Evolutionary conservation across 2,329 filamentous ascomycete genomes (phyloP), one percentile per base, ranked within the genome.

Genomic region (Sarocladiaceae sp.): DNA sequence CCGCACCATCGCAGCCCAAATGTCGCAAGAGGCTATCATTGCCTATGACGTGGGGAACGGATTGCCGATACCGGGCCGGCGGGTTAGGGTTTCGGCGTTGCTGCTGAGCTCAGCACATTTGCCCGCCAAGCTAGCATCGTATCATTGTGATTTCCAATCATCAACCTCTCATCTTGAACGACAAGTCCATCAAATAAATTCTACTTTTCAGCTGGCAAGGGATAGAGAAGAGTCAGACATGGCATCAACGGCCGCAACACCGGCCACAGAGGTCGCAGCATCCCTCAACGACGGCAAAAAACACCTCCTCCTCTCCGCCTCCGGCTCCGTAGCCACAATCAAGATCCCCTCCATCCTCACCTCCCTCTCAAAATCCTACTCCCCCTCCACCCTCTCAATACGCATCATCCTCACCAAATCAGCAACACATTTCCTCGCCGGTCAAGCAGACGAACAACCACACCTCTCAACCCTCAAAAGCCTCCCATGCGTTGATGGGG

Each of bases 361-460:
- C 17, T 76, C 83, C 2, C 77, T 92, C 3, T 75, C 70, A 15
- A n/a, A 25, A 8, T 4, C 47, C 4, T 13, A 26, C 33, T 59
- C 64, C 40, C 76, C 59, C 61, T 65, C 57, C 63, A 78, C 71
- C 46, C 74, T 97, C 53, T 90, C 89, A 10, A 90, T 97, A 66
- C 87, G 91, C n/a, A 72, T 97, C 51, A 73, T 97, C 54, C 77
- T 97, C 54, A 96, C 91, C 3, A 69, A 79, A 28, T 83, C 86
- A 1, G 88, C 93, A 0, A 71, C 78, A 22, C 77, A 84, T 26
- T 97, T 97, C 66, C 82, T 97, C 1, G 74, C 75, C 12, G 88
- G 87, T 25, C 89, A 96, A 64, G 82, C 83, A 29, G 64, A 68
- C 3, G 92, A 97, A 67, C 90, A 97, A 66, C 90, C 92, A 0